A percentile compares a stretch with the other conserved stretches of the same genome.
Conservation (phyloP, 2,329 filamentous ascomycete species). For the Stachybotrys chlorohalonatus region DNA sequence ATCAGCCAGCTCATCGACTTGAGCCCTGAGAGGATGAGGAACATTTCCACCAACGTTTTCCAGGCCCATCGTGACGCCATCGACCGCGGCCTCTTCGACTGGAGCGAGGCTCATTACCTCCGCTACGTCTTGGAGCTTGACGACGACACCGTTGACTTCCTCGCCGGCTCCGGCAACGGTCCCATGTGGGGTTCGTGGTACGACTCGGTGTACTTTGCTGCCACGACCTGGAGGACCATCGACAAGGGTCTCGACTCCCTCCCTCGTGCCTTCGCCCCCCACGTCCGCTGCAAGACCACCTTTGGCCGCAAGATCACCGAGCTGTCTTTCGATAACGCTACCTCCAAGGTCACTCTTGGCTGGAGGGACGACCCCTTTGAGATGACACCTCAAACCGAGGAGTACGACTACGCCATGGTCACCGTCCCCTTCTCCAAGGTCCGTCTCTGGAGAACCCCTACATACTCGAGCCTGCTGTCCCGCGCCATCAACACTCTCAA, state of each 20-base stretch:
- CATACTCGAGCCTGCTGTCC: conserved; percentile 19
- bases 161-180: conserved; percentile 8
- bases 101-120: conserved; percentile 19
- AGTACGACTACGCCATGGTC: conserved; percentile 28
- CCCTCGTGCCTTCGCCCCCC: conserved; percentile 23
- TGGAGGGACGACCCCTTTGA: conserved; percentile 12
- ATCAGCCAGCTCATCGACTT: conserved; percentile 3
- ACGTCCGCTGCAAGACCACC: conserved; percentile 15
- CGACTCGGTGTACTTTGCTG: conserved; percentile 15
- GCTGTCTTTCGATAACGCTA: conserved; percentile 11
- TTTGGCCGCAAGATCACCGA: conserved; percentile 12
- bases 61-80: conserved; percentile 19
- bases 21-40: conserved; percentile 9
- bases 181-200: conserved; percentile 18
- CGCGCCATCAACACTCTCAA: conserved; percentile 14
- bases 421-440: conserved; percentile 25
- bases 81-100: conserved; percentile 18
- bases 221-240: conserved; percentile 16
- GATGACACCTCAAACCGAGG: conserved; percentile 13
- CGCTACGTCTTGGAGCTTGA: conserved; percentile 22
- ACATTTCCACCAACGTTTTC: conserved; percentile 18
- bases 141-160: conserved; percentile 27
- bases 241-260: conserved; percentile 24
- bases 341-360: conserved; percentile 8
- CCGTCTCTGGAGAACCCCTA: conserved; percentile 26